Base-by-base conservation (phyloP, 2,329 filamentous ascomycete species). In the Xylariaceae sp. region DNA sequence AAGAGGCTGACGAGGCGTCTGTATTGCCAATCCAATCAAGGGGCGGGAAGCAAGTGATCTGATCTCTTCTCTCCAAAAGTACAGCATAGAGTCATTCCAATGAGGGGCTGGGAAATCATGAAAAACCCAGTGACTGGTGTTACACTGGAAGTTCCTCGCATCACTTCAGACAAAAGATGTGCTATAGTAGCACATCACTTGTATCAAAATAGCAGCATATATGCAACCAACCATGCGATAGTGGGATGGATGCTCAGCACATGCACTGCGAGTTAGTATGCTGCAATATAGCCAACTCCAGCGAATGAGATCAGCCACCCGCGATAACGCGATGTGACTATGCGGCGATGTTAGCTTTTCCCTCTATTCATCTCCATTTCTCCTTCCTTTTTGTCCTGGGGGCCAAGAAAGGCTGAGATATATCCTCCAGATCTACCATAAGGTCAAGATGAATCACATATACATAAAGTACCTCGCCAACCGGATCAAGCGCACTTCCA, bases 121-220 rank as follows among this genome's bases (percentile, higher is more conserved):
- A 47, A 31, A 16, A 49, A 29, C n/a, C n/a, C n/a, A n/a, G n/a
- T n/a, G 45, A 40, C 19, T 12, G 8, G 11, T 44, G 54, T 61
- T 55, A 26, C 58, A 58, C 37, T 34, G 46, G 17, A 24, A 16
- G 23, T 33, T 12, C 14, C 28, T 39, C 44, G 29, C 56, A 58
- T 50, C 29, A 51, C 29, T 37, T 33, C 48, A 43, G 17, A 37
- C 55, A 48, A 29, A n/a, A 26, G 9, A 44, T 19, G n/a, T 21
- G 43, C 43, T 44, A 46, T 40, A 58, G 37, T 54, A 26, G 53
- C 39, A 49, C 44, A 6, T 58, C 49, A 44, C n/a, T 39, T 9
- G 50, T 46, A 59, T 51, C 46, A 59, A 59, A 59, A 59, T 59
- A 59, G 56, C 34, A 59, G 52, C 56, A 48, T 28, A 45, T 8